Evolutionary conservation across 257 asterid genomes (phyloP).

Genomic region (Salvia splendens): DNA sequence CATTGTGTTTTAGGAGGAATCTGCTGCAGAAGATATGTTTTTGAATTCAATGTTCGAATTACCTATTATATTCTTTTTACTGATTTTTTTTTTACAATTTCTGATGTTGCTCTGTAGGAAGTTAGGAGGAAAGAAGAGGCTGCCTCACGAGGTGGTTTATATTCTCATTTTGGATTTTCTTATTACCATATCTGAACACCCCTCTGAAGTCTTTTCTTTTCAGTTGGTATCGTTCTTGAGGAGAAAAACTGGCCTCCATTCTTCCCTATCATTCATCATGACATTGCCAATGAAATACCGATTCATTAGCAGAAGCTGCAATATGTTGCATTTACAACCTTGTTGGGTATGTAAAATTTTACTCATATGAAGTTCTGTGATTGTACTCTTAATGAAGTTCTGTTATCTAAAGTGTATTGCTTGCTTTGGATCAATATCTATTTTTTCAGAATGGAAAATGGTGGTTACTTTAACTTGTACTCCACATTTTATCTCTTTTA

Average conservation of each 20-base stretch:
- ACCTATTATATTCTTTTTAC: neutral
- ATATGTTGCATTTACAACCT: slow-evolving; percentile 89
- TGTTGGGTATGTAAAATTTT: slow-evolving; percentile 61
- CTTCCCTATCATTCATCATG: slow-evolving; percentile 95
- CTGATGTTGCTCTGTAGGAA: slow-evolving; percentile 49
- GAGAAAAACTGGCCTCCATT: slow-evolving; percentile 97
- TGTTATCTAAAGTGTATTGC: neutral
- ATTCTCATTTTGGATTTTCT: slow-evolving; percentile 22
- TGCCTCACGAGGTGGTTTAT: slow-evolving; percentile 75
- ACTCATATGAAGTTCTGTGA: slow-evolving; percentile 11
- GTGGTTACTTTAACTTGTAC: slow-evolving; percentile 13
- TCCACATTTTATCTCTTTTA: neutral
- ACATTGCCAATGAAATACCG: slow-evolving; percentile 89
- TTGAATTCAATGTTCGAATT: neutral
- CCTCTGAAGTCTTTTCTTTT: slow-evolving; percentile 28
- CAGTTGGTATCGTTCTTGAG: slow-evolving; percentile 70
- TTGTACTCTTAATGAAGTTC: slow-evolving; percentile 4
- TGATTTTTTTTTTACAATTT: slow-evolving; percentile 1
- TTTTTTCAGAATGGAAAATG: slow-evolving; percentile 12
- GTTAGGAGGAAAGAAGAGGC: slow-evolving; percentile 85
- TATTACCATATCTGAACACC: neutral
- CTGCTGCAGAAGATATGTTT: slow-evolving; percentile 4
- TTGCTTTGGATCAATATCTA: neutral
- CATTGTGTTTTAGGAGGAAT: neutral
- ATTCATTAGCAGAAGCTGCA: slow-evolving; percentile 90